Evolutionary conservation across 768 basidiomycete species (phyloP).

Genomic region (Lentinula edodes): DNA sequence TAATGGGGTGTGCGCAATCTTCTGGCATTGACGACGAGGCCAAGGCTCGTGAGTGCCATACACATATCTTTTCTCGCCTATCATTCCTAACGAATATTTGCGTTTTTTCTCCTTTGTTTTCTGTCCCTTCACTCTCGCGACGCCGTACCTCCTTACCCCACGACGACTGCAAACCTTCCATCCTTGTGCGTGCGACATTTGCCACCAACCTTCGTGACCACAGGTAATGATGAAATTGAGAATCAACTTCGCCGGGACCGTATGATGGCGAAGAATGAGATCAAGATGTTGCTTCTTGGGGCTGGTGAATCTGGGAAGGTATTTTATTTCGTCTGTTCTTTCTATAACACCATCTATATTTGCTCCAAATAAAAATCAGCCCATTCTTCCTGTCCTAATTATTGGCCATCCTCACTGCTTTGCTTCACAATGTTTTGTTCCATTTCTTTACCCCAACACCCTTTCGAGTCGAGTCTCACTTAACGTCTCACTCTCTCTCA

Average conservation of each 20-base stretch:
- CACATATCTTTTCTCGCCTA: background rate
- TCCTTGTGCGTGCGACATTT: no score
- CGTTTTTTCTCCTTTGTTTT: background rate
- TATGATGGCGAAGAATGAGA: constrained; percentile 87
- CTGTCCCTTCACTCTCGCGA: background rate
- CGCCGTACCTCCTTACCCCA: no score
- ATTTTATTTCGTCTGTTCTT: background rate
- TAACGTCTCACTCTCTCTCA: constrained; percentile 19
- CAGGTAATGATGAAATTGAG: constrained; percentile 93
- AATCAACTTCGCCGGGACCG: constrained; percentile 85
- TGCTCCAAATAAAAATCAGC: no score
- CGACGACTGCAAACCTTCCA: no score
- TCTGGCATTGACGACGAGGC: constrained; percentile 72
- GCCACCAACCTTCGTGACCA: no score
- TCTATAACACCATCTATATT: background rate
- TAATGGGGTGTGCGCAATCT: constrained; percentile 74
- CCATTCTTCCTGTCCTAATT: no score
- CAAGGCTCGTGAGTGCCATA: constrained; percentile 62
- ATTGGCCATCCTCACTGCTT: no score
- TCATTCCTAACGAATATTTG: background rate
- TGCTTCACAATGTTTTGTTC: background rate
- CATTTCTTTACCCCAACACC: background rate
- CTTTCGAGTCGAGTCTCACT: no score
- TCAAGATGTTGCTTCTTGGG: constrained; percentile 93
- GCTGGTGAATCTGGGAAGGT: constrained; percentile 98